Conservation (phyloP, 805 yeast species). For the Saccharomycopsis schoenii region DNA sequence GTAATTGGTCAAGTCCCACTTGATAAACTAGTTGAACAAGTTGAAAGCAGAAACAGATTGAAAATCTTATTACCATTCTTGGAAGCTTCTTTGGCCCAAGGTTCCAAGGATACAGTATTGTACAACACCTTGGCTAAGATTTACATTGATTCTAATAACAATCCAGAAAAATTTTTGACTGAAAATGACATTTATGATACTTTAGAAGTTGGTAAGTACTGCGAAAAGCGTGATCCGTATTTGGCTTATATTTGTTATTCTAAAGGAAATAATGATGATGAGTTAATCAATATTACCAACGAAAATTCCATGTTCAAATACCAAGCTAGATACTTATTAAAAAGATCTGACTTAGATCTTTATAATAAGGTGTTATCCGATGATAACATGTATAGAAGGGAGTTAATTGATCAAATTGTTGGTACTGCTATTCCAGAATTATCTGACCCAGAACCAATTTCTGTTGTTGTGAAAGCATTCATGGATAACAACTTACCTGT, state of each 20-base stretch:
- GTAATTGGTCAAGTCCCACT: constrained; percentile 94
- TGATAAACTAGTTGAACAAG: constrained; percentile 81
- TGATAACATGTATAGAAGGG: constrained; percentile 82
- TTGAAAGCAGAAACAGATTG: constrained; percentile 91
- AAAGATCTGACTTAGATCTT: constrained; percentile 74
- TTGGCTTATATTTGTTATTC: constrained; percentile 96
- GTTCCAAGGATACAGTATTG: constrained; percentile 82
- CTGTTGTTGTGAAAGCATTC: constrained; percentile 87
- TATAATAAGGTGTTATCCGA: constrained; percentile 73
- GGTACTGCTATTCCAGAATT: constrained; percentile 95
- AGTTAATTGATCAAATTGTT: constrained; percentile 85
- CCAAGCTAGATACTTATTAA: constrained; percentile 92
- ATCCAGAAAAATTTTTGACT: constrained; percentile 91
- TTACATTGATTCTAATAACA: constrained; percentile 94
- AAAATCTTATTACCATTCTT: constrained; percentile 87
- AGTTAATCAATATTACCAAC: constrained; percentile 83
- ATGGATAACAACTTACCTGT: constrained; percentile 91
- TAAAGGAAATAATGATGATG: constrained; percentile 87
- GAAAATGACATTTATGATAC: constrained; percentile 89
- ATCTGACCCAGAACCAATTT: constrained; percentile 86
- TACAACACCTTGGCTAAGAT: constrained; percentile 94
- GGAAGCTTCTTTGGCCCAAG: constrained; percentile 77
- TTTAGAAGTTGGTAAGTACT: constrained; percentile 91
- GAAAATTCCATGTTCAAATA: constrained; percentile 97
- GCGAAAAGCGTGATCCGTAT: constrained; percentile 98